A percentile compares a stretch with the other conserved stretches of the same genome.
Evolutionary conservation across 371 early-diverging fungal species (phyloP).

Genomic region (Capniomyces stellatus): DNA sequence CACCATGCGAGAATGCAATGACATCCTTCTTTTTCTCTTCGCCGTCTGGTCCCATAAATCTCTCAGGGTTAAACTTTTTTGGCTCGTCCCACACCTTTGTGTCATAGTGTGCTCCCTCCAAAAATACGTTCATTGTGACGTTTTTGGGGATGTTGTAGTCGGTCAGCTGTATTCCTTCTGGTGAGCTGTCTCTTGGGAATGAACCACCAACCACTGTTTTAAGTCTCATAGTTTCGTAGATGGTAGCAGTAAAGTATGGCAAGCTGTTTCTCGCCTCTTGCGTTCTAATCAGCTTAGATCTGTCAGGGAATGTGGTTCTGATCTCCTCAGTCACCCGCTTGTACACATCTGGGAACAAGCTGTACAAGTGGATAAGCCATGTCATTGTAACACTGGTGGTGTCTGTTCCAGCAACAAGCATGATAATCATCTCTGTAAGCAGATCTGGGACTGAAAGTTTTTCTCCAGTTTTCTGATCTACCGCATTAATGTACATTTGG

Average conservation of each 20-base stretch:
- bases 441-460: conserved; percentile 8
- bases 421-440: conserved; percentile 10
- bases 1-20: conserved; percentile 12
- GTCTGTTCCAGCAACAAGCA: conserved; percentile 17
- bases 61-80: conserved; percentile 10
- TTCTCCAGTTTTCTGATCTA: conserved; percentile 5
- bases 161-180: conserved; percentile 6
- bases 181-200: conserved; percentile 13
- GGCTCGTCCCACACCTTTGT: conserved; percentile 10
- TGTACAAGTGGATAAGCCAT: conserved; percentile 5
- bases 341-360: conserved; percentile 7
- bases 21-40: conserved; percentile 10
- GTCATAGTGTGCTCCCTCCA: conserved; percentile 12
- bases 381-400: conserved; percentile 9
- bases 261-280: conserved; percentile 2
- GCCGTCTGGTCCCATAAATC: conserved; percentile 12
- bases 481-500: conserved; percentile 16
- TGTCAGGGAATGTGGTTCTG: conserved; percentile 4
- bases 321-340: conserved; percentile 3
- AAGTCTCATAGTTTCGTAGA: conserved; percentile 23
- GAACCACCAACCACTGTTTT: conserved; percentile 8
- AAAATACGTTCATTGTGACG: conserved; percentile 7
- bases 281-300: neutral
- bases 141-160: conserved; percentile 11
- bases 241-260: conserved; percentile 20